These are phyloP conservation scores for Cadophora malorum DNA, from an alignment of 2,329 filamentous ascomycete species.

Conservation along the genomic window DNA sequence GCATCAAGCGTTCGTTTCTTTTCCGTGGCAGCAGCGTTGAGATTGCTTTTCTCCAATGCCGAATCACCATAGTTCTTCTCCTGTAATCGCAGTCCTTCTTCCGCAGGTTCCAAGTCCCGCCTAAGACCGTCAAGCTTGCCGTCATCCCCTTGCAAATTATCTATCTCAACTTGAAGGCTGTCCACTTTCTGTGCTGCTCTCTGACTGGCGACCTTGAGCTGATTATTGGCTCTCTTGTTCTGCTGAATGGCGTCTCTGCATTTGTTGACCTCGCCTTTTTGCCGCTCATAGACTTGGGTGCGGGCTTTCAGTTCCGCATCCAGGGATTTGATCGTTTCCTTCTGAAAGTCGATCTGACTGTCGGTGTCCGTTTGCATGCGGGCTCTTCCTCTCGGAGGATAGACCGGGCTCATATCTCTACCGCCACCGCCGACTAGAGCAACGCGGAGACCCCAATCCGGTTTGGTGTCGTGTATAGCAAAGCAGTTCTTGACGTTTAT, in stretches of 20 bases:
- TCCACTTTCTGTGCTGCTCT: constrained; percentile 65
- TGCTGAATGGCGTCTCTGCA: constrained; percentile 55
- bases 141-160: constrained; percentile 71
- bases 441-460: constrained; percentile 66
- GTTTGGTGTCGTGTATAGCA: constrained; percentile 66
- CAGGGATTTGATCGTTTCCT: constrained; percentile 59
- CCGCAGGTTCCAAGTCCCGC: constrained; percentile 59
- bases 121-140: constrained; percentile 66
- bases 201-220: constrained; percentile 63
- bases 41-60: constrained; percentile 54
- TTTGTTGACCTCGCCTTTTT: constrained; percentile 54
- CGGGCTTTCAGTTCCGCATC: constrained; percentile 60
- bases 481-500: constrained; percentile 78
- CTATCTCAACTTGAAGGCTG: constrained; percentile 62
- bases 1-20: constrained; percentile 49
- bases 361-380: constrained; percentile 84
- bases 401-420: constrained; percentile 56
- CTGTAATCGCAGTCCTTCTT: constrained; percentile 54
- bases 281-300: constrained; percentile 44
- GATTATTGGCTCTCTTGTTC: constrained; percentile 53
- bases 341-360: constrained; percentile 64
- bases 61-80: constrained; percentile 63
- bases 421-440: constrained; percentile 51
- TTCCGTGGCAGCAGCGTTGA: constrained; percentile 49
- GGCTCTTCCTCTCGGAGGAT: constrained; percentile 47